Evolutionary conservation across 768 basidiomycete genomes (phyloP), one percentile per base, ranked within the genome.

Genomic region (Tricholoma matsutake): DNA sequence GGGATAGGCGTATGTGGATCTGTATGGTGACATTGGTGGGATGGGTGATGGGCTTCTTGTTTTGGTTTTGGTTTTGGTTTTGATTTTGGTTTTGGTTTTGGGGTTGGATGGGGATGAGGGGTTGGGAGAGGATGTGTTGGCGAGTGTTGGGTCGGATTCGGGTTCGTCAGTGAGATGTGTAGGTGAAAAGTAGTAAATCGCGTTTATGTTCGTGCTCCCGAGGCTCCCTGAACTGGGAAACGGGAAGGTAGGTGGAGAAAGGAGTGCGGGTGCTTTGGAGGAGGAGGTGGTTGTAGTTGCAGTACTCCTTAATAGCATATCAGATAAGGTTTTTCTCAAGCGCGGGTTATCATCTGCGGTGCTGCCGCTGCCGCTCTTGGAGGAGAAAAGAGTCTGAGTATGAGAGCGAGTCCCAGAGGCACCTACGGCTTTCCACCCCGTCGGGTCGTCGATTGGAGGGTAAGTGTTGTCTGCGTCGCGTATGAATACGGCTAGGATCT

Each of bases 401-500:
- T 39, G 14, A 45, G 9, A 20, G 41, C 63, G 62, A 6, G 72
- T 68, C 6, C 70, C 70, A 31, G 73, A 63, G 11, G 70, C 67
- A 28, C 69, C 72, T 32, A 76, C 64, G 8, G 71, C 70, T 34
- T 71, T 76, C 75, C 67, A 72, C 13, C 89, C 91, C 0, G 84
- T 91, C 0, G 91, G 89, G 64, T 92, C 88, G 2, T 82, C 80
- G 6, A 91, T 72, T 0, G 79, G 73, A 2, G 76, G 75, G 11
- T 65, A 69, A 3, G 72, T 64, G 31, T 8, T 5, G 47, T 79
- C 78, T 13, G 88, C 91, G 66, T 96, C 91, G 20, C 96, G 83
- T 45, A 98, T 86, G 74, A 93, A 92, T 35, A 98, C 84, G 3
- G 80, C 93, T 4, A 88, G 75, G 37, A 98, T 81, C 68, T 92